A percentile compares a stretch with the other conserved stretches of the same genome.
Conservation (phyloP, 257 asterid species). For the Solanum etuberosum region DNA sequence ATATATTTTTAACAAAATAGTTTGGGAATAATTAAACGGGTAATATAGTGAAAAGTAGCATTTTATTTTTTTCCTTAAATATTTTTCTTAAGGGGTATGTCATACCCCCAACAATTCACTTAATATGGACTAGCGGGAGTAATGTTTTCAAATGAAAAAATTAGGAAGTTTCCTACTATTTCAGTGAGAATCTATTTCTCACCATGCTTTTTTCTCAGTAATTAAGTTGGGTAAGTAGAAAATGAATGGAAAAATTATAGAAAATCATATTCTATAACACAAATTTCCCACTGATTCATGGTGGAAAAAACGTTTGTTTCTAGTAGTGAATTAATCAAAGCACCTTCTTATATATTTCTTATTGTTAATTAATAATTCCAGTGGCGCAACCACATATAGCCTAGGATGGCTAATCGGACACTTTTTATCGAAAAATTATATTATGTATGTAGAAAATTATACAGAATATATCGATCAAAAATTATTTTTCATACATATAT, state of each 20-base stretch:
- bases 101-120: rapidly evolving
- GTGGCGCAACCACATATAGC: neutral
- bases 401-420: neutral
- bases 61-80: neutral
- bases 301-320: too few species aligned
- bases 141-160: too few species aligned
- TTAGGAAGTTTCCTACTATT: too few species aligned
- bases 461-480: rapidly evolving
- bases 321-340: neutral
- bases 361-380: neutral
- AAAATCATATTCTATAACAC: too few species aligned
- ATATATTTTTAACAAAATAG: neutral
- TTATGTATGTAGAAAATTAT: rapidly evolving
- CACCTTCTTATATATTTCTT: neutral
- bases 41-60: rapidly evolving
- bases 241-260: too few species aligned
- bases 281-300: too few species aligned
- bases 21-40: neutral
- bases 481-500: neutral
- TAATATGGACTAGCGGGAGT: neutral
- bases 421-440: too few species aligned
- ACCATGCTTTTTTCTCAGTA: rapidly evolving
- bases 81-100: neutral
- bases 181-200: neutral
- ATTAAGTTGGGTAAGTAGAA: neutral